Evolutionary conservation across 257 asterid genomes (phyloP).

Genomic region (Solanum chaucha): DNA sequence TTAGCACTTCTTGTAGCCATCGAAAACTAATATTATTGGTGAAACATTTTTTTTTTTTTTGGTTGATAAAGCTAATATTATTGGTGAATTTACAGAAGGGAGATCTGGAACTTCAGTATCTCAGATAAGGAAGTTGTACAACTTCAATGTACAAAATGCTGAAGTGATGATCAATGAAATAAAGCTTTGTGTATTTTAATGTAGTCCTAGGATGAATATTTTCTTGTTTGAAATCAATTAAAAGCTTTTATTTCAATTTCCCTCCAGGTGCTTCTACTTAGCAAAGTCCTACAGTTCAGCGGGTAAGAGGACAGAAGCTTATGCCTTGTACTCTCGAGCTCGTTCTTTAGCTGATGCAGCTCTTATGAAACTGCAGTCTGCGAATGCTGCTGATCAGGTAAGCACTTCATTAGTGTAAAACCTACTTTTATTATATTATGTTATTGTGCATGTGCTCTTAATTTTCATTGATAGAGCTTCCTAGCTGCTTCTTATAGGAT

Average conservation of each 20-base stretch:
- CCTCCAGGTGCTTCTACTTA: slow-evolving; percentile 85
- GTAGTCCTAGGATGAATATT: neutral
- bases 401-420: neutral
- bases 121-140: neutral
- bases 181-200: neutral
- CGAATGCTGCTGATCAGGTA: slow-evolving; percentile 57
- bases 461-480: neutral
- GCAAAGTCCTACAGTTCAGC: slow-evolving; percentile 91
- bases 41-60: neutral
- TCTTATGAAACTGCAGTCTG: slow-evolving; percentile 46
- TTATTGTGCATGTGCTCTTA: neutral
- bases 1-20: neutral
- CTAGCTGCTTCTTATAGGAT: neutral
- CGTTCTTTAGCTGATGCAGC: slow-evolving; percentile 57
- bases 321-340: slow-evolving; percentile 62
- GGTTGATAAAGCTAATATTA: neutral
- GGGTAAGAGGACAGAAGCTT: slow-evolving; percentile 92
- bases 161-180: neutral
- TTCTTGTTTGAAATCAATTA: neutral
- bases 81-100: neutral
- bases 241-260: slow-evolving; percentile 9
- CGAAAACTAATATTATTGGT: neutral
- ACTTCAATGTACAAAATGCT: neutral
- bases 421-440: neutral
- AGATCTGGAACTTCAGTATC: neutral